Base-by-base conservation (phyloP, 768 basidiomycete genomes). In the Mycena albidolilacea region DNA sequence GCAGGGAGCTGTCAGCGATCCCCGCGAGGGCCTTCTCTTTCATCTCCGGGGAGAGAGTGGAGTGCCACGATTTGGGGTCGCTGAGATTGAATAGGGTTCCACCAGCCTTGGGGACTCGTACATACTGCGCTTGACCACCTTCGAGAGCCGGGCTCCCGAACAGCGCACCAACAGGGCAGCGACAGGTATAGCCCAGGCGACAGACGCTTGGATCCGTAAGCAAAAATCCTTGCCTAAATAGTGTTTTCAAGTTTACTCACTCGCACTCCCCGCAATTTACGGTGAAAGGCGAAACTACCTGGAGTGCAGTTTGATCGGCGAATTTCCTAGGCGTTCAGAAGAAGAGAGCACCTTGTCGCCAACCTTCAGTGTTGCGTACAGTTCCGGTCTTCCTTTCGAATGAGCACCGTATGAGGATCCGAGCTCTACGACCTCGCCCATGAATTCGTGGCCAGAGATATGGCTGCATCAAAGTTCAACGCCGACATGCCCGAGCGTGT, bases 241-340 rank as follows among this genome's bases (percentile, higher is more conserved):
- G 35, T 11, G 54, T 43, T 30, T 52, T 15, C 11, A 30, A 30
- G 30, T 3, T 30, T 30, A 86, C 90, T 78, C 71, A 95, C 94
- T 91, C 89, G 87, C 95, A 96, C 78, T 95, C 93, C n/a, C 91
- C 92, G 75, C 95, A 96, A 61, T 90, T 93, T n/a, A 88, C 86
- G 0, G 93, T 93, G 81, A 95, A 95, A 3, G 95, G 93, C 1
- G 93, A 90, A 30, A 95, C 90, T 15, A 95, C 92, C 74, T 75
- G 44, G 4, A 54, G n/a, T 17, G n/a, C 38, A 44, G 14, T 21
- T 55, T 50, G 7, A 67, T 37, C 44, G 8, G 30, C 30, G 30
- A 6, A 9, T 39, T 54, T 50, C 67, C 6, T 48, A 19, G 10
- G 54, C 21, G 44, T 43, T 50, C 5, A 46, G 35, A 39, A 50